Percentiles rank a stretch among this genome's conserved stretches.
These are phyloP conservation scores for Sporisorium iseilematis-ciliati DNA, from an alignment of 1,284 basidiomycete genomes.

Conservation along the genomic window DNA sequence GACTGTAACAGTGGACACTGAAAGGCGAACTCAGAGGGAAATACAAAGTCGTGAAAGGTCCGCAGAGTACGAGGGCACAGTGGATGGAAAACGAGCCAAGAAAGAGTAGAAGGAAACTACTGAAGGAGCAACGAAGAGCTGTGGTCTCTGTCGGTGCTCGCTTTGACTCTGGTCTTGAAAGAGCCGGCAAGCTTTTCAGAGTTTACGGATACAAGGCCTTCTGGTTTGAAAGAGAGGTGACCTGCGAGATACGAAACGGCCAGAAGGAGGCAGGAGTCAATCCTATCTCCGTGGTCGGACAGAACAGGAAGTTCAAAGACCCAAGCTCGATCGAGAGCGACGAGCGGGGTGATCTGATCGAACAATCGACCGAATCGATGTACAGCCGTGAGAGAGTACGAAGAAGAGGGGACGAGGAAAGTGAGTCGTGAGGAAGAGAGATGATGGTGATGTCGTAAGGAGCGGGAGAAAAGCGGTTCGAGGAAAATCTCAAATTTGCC, in stretches of 20 bases:
- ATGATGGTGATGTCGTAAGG: conserved; percentile 41
- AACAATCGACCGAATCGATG: not conserved
- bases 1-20: not conserved
- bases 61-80: not conserved
- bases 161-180: not conserved
- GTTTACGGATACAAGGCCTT: not conserved
- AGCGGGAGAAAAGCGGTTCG: not conserved
- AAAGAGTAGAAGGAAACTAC: not conserved
- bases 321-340: conserved; percentile 5
- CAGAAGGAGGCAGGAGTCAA: not conserved
- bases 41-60: not conserved
- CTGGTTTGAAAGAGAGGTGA: not conserved
- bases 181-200: not conserved
- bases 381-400: conserved; percentile 1
- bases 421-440: conserved; percentile 4
- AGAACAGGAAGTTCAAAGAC: not conserved
- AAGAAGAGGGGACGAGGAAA: not conserved
- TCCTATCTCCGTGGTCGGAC: conserved; percentile 1
- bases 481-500: conserved; percentile 39
- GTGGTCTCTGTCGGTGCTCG: not conserved
- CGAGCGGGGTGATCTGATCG: conserved; percentile 2
- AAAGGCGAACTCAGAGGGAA: not conserved
- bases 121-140: not conserved
- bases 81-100: not conserved
- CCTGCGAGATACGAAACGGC: not conserved